Evolutionary conservation across 164 flowering plant genomes (phyloP).

Genomic region (Annona cherimola): DNA sequence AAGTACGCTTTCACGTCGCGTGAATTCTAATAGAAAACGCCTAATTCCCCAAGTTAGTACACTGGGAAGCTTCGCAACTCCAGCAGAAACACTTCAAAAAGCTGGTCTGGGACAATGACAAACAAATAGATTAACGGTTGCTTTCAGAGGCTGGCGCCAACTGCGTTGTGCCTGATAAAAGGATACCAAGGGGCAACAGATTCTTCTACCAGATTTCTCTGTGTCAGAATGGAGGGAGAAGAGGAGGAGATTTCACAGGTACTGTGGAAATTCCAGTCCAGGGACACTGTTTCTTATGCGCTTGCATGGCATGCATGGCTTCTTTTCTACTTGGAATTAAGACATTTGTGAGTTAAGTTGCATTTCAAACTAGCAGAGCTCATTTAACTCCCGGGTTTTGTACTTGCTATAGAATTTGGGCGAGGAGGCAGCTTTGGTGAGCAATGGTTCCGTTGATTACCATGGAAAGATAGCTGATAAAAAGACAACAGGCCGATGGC

Average conservation of each 20-base stretch:
- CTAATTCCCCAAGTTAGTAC: background rate
- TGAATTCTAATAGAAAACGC: too few species aligned
- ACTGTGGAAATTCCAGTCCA: background rate
- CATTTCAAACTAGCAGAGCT: too few species aligned
- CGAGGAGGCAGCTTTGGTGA: conserved; percentile 27
- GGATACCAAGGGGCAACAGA: too few species aligned
- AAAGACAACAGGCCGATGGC: conserved; percentile 64
- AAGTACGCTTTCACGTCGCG: too few species aligned
- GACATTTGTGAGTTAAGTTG: too few species aligned
- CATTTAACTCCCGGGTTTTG: background rate
- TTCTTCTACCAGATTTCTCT: too few species aligned
- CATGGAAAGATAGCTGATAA: conserved; percentile 54
- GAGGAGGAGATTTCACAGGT: background rate
- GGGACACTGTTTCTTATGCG: background rate
- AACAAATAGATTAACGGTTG: background rate
- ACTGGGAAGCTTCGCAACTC: background rate
- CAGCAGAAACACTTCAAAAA: background rate
- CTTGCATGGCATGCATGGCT: background rate
- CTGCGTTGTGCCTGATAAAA: background rate
- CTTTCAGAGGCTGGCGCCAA: background rate
- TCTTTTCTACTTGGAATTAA: background rate
- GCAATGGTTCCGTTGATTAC: conserved; percentile 48
- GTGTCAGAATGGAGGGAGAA: background rate
- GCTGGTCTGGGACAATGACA: background rate
- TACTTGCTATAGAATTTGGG: background rate